phyloP scores from a whole-genome alignment of 768 basidiomycete genomes.

The Xerocomellus chrysenteron region DNA sequence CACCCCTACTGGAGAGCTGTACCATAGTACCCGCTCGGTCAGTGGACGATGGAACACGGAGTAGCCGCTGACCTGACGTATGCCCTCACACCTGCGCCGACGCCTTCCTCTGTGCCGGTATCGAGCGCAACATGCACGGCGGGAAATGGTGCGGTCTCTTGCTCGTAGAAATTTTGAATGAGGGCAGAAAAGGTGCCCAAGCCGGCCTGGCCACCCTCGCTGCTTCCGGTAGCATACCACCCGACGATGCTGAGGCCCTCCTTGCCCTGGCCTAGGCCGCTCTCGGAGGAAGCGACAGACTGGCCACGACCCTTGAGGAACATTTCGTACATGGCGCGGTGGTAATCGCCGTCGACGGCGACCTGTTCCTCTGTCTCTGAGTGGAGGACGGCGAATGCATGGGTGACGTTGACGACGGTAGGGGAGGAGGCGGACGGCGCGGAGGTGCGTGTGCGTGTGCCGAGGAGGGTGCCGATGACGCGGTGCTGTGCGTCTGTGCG shows the following conservation, averaged over 20 bases:
- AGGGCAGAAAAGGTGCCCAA: conserved; percentile 94
- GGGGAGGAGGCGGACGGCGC: neutral
- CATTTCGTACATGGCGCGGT: conserved; percentile 88
- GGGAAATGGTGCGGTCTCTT: conserved; percentile 85
- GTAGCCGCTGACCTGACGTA: conserved; percentile 67
- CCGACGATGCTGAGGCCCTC: conserved; percentile 91
- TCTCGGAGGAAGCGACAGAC: conserved; percentile 25
- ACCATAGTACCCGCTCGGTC: conserved; percentile 1
- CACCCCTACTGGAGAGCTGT: conserved; percentile 84
- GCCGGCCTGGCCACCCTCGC: conserved; percentile 32
- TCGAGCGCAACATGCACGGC: conserved; percentile 91
- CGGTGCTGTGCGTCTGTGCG: conserved; percentile 78
- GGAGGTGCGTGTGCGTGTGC: conserved; percentile 55
- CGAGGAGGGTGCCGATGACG: conserved; percentile 94
- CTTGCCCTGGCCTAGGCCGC: conserved; percentile 24
- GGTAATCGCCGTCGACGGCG: conserved; percentile 96
- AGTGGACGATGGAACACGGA: conserved; percentile 5
- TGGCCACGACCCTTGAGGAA: conserved; percentile 64
- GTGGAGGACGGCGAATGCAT: conserved; percentile 90
- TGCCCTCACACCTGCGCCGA: conserved; percentile 76
- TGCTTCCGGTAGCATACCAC: conserved; percentile 85
- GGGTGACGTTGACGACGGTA: conserved; percentile 63
- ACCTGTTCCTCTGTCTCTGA: conserved; percentile 91
- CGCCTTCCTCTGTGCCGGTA: conserved; percentile 67
- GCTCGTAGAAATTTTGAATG: conserved; percentile 96